Conservation (phyloP, 108 stramenopile genomes). For the Pseudonitzschia delicatissima region DNA sequence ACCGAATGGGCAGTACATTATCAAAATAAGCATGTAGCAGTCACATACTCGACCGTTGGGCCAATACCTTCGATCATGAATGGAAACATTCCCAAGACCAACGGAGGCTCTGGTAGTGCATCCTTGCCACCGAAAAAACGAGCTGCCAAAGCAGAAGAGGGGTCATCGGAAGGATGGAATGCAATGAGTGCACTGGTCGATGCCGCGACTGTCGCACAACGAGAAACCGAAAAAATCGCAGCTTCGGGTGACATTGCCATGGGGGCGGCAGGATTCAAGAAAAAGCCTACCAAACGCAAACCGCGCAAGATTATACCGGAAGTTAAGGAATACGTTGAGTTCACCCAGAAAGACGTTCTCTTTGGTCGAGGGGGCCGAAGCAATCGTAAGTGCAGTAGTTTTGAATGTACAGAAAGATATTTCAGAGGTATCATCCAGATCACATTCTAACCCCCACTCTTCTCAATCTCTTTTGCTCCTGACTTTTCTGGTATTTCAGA, state of each 20-base stretch:
- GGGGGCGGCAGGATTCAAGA: neutral
- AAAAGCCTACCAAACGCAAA: conserved; percentile 21
- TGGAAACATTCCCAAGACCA: neutral
- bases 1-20: conserved; percentile 26
- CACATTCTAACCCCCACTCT: neutral
- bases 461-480: neutral
- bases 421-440: neutral
- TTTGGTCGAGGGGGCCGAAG: conserved; percentile 42
- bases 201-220: conserved; percentile 25
- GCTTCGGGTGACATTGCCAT: neutral
- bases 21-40: conserved; percentile 29
- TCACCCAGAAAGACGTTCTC: conserved; percentile 36
- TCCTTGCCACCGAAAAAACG: conserved; percentile 35
- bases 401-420: neutral
- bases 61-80: neutral
- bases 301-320: conserved; percentile 34
- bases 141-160: conserved; percentile 12
- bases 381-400: conserved; percentile 7
- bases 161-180: conserved; percentile 1
- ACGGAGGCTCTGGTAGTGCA: neutral
- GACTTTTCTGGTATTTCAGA: conserved; percentile 13
- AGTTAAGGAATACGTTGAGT: conserved; percentile 32
- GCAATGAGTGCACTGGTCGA: conserved; percentile 23
- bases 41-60: conserved; percentile 18
- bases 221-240: neutral